Base-by-base conservation (phyloP, 192 early-diverging fungal species). In the Coemansia sp. region DNA sequence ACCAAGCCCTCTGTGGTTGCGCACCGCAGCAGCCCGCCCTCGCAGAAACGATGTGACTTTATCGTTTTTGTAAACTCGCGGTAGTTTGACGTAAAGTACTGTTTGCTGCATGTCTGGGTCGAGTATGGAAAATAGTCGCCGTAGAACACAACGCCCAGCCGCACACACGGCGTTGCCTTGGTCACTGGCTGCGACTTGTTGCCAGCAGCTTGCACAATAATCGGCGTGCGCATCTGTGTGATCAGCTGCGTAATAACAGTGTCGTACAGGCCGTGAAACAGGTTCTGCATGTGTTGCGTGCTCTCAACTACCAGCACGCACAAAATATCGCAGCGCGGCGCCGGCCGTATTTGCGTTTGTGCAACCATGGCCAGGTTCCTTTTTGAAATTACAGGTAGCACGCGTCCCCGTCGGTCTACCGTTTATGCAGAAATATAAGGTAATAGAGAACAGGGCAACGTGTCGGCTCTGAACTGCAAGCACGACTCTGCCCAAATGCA, bases 81-180 rank as follows among this genome's bases (percentile, higher is more conserved):
- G 64, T 75, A 81, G 61, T 81, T 81, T 19, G 78, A 81, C 11
- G 74, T 81, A 49, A 81, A 81, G 66, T 75, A 81, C 66, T 81
- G 74, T 8, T 73, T 75, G 63, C 70, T 73, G 60, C 69, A 72
- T 10, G 74, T 66, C 8, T 62, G 72, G 47, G 69, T 72, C 15
- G 78, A 75, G 64, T 75, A 75, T 21, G 78, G 78, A n/a, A 56
- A 75, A 58, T 81, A 81, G 64, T 81, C 78, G 42, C 78, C 78
- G 40, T 72, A 81, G 55, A 75, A 81, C 69, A 81, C 74, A 17
- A 73, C 78, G 60, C 78, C 78, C 21, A 81, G 73, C 8, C 72
- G 64, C 42, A 81, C 78, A 25, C 74, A 72, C 10, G 78, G 78
- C 26, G 78, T 75, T 0, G 69, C 72, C 42, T 81, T 81, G 46